These are phyloP conservation scores for Nicotiana otophora DNA, from an alignment of 257 asterid species.

Conservation along the genomic window DNA sequence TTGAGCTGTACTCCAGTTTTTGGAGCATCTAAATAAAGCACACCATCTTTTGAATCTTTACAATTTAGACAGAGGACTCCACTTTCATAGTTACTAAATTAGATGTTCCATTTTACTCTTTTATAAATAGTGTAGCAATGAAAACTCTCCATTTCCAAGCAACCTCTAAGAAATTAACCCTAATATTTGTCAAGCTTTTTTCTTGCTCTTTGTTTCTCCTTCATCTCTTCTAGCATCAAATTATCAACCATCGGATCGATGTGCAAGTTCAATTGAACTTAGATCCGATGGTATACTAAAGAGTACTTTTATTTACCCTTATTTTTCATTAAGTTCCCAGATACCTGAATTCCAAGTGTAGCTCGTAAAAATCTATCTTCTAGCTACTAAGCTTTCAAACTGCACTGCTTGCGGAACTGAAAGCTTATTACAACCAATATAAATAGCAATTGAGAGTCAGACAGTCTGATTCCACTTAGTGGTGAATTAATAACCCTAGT, in stretches of 20 bases:
- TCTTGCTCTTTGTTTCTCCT: background rate
- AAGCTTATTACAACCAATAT: background rate
- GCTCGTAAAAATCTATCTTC: background rate
- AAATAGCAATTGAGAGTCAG: background rate
- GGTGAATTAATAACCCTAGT: background rate
- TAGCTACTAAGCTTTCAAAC: background rate
- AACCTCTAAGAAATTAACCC: background rate
- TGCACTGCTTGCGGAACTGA: background rate
- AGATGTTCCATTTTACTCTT: background rate
- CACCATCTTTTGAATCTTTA: constrained; percentile 12
- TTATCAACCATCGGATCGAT: background rate
- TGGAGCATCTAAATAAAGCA: constrained; percentile 16
- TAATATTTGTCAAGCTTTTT: background rate
- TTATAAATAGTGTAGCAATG: constrained; percentile 6
- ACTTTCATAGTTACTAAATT: background rate
- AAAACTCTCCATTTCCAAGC: constrained; percentile 2
- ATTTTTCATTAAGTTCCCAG: background rate
- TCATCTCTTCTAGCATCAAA: background rate
- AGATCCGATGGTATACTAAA: background rate
- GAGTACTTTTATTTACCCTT: background rate
- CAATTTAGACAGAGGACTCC: background rate
- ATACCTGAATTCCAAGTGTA: background rate
- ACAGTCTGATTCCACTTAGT: background rate
- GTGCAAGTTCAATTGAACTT: background rate
- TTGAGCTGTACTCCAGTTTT: background rate